A percentile compares a stretch with the other conserved stretches of the same genome.
Evolutionary conservation across 257 asterid species (phyloP).

Genomic region (Fraxinus quadrangulata): DNA sequence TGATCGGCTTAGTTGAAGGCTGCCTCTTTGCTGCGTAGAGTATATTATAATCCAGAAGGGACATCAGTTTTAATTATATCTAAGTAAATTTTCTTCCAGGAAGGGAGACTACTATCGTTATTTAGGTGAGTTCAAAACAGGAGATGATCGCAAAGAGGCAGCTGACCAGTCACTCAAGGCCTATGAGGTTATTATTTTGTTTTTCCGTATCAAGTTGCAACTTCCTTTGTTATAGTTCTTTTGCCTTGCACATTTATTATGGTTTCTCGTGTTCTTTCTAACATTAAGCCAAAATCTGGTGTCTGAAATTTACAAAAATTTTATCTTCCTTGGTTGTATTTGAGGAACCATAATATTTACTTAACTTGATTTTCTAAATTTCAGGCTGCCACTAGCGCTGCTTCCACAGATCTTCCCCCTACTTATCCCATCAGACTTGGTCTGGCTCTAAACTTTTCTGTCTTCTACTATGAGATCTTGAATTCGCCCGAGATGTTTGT

Average conservation of each 20-base stretch:
- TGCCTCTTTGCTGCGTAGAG: too few species aligned
- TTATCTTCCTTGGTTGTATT: background rate
- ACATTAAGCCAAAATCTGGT: background rate
- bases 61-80: too few species aligned
- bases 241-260: background rate
- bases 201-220: background rate
- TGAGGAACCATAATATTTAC: slow-evolving; percentile 3
- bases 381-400: slow-evolving; percentile 75
- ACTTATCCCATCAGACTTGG: slow-evolving; percentile 83
- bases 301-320: background rate
- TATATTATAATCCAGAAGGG: background rate
- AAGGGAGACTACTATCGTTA: slow-evolving; percentile 67
- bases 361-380: slow-evolving; percentile 21
- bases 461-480: slow-evolving; percentile 75
- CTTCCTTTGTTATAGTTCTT: background rate
- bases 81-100: slow-evolving; percentile 33
- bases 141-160: slow-evolving; percentile 55
- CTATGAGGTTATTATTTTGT: slow-evolving; percentile 42
- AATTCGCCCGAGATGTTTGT: slow-evolving; percentile 74
- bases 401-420: slow-evolving; percentile 65
- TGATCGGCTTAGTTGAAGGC: too few species aligned
- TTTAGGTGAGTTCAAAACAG: slow-evolving; percentile 57
- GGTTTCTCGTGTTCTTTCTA: background rate
- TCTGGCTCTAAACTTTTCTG: slow-evolving; percentile 69
- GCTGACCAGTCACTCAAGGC: slow-evolving; percentile 66